Evolutionary conservation across 2,329 filamentous ascomycete genomes (phyloP), one percentile per base, ranked within the genome.

Genomic region (Alternaria gaisen): DNA sequence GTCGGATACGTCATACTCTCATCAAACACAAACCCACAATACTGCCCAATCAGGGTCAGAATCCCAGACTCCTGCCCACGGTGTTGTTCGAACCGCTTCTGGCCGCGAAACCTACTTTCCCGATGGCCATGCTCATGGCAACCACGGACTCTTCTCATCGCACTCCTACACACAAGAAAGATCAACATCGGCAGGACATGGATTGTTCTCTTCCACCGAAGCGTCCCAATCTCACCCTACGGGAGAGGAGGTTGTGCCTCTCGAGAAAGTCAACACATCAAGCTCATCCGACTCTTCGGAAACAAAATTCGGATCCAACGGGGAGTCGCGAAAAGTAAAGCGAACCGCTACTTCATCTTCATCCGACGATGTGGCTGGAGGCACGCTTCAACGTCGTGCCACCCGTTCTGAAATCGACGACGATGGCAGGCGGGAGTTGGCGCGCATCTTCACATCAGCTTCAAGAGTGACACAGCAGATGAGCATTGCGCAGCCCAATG

Each of bases 401-500:
- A 70, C 66, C 11, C 61, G 55, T 9, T 26, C 70, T 4, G 67
- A 70, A 24, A 75, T 77, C 22, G 66, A 74, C 30, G 60, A 71
- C 16, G 60, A 66, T 10, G 71, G 71, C 20, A 64, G 68, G 22
- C 66, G 61, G n/a, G 70, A 76, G 20, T 69, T 77, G 9, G 61
- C 66, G 30, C 65, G 71, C 28, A 68, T 73, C 38, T 70, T 71
- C 55, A 63, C 71, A 20, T 62, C 65, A 18, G 61, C 70, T n/a
- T 75, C 74, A 3, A 65, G 69, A 32, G 61, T 64, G n/a, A 57
- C 60, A 4, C 67, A 60, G 18, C 63, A 64, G 32, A 69, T 71
- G 11, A 73, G 65, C 46, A 66, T 77, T 24, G 72, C 70, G 20
- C 56, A 64, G 16, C 66, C 69, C 5, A 81, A 76, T 3, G 83